phyloP scores from a whole-genome alignment of 768 basidiomycete species.

The Omphalotus guepiniiformis region DNA sequence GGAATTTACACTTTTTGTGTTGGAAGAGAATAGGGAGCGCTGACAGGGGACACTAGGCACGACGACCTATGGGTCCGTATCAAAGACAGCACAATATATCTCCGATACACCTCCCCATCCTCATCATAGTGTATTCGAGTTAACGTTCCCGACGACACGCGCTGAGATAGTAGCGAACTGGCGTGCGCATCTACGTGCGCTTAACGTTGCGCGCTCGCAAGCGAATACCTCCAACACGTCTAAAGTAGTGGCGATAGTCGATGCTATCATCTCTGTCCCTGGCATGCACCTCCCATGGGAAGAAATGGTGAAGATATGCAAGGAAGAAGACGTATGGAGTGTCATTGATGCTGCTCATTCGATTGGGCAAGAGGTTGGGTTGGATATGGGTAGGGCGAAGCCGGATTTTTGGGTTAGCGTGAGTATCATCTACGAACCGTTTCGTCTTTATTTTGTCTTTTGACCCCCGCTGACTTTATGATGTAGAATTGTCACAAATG shows the following conservation, averaged over 20 bases:
- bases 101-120: conserved; percentile 47
- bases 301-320: conserved; percentile 50
- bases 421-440: too few species aligned
- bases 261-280: conserved; percentile 47
- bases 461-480: too few species aligned
- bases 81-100: conserved; percentile 44
- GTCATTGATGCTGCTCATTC: conserved; percentile 63
- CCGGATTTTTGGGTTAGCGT: conserved; percentile 65
- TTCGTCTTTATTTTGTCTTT: too few species aligned
- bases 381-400: conserved; percentile 41
- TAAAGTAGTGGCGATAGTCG: conserved; percentile 54
- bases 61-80: conserved; percentile 52
- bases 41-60: conserved; percentile 33
- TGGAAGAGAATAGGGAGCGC: not conserved
- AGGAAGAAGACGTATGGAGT: conserved; percentile 47
- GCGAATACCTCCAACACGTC: not conserved
- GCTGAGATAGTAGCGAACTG: conserved; percentile 51
- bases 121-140: conserved; percentile 35
- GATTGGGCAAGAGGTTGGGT: conserved; percentile 54
- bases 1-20: conserved; percentile 1
- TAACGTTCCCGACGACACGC: conserved; percentile 48
- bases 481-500: conserved; percentile 71
- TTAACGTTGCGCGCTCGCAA: conserved; percentile 4
- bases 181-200: conserved; percentile 26
- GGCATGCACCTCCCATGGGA: conserved; percentile 57